Conservation (phyloP, 805 yeast genomes). For the Nakazawaea anatomiae region DNA sequence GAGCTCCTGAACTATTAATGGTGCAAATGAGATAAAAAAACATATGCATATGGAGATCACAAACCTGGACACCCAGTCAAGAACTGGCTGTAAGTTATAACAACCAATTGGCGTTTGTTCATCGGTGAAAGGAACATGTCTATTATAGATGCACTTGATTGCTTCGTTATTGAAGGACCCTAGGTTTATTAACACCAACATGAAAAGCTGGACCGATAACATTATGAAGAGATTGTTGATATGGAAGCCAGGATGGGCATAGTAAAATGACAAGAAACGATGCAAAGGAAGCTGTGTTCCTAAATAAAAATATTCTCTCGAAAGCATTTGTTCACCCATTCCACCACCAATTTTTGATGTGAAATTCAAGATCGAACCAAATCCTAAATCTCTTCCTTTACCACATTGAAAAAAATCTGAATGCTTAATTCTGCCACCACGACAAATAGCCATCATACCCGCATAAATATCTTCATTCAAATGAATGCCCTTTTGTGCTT, state of each 20-base stretch:
- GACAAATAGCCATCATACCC: slow-evolving; percentile 81
- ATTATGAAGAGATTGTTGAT: slow-evolving; percentile 84
- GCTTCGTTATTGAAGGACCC: slow-evolving; percentile 76
- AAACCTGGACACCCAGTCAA: slow-evolving; percentile 85
- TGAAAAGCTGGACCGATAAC: slow-evolving; percentile 80
- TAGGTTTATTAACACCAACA: slow-evolving; percentile 70
- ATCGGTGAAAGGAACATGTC: slow-evolving; percentile 67
- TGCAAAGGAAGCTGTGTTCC: slow-evolving; percentile 90
- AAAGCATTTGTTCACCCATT: slow-evolving; percentile 94
- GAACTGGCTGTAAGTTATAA: slow-evolving; percentile 77
- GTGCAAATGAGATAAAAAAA: slow-evolving; percentile 86
- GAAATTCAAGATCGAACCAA: slow-evolving; percentile 85
- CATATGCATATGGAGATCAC: slow-evolving; percentile 88
- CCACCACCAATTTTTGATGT: slow-evolving; percentile 97
- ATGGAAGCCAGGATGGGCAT: slow-evolving; percentile 97
- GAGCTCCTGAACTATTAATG: slow-evolving; percentile 80
- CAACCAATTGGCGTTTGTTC: slow-evolving; percentile 76
- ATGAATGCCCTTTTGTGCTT: slow-evolving; percentile 91
- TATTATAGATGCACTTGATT: slow-evolving; percentile 60
- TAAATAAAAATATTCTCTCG: slow-evolving; percentile 85
- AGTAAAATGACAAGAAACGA: slow-evolving; percentile 84
- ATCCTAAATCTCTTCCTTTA: slow-evolving; percentile 93
- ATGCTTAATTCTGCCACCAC: slow-evolving; percentile 94
- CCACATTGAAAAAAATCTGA: slow-evolving; percentile 97
- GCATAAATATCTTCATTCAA: slow-evolving; percentile 94